phyloP scores from a whole-genome alignment of 2,329 filamentous ascomycete genomes.

The Cercospora zeae-maydis region DNA sequence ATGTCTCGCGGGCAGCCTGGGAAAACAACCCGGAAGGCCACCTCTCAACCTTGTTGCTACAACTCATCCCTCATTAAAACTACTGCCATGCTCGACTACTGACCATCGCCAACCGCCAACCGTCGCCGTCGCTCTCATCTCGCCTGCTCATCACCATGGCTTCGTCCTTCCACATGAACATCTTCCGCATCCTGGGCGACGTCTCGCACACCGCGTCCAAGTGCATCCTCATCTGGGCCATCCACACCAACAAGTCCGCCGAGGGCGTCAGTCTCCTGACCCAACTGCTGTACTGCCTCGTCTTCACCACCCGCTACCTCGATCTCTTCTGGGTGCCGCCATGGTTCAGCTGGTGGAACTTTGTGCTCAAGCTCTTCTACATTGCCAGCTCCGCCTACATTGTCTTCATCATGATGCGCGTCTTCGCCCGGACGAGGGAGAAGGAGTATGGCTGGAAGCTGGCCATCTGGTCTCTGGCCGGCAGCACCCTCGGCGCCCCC shows the following conservation, averaged over 20 bases:
- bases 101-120: not conserved
- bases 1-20: not conserved
- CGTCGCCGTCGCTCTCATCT: not conserved
- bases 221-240: slow-evolving; percentile 84
- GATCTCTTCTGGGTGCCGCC: slow-evolving; percentile 55
- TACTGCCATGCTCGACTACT: slow-evolving; percentile 3
- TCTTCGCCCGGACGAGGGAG: slow-evolving; percentile 84
- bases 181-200: slow-evolving; percentile 76
- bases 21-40: not conserved
- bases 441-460: slow-evolving; percentile 92
- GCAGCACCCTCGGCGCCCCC: slow-evolving; percentile 65
- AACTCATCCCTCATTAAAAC: not conserved
- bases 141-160: slow-evolving; percentile 5
- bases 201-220: slow-evolving; percentile 82
- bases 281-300: slow-evolving; percentile 78
- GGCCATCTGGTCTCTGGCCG: slow-evolving; percentile 64
- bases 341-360: slow-evolving; percentile 59
- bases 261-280: slow-evolving; percentile 91
- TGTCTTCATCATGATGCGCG: slow-evolving; percentile 78
- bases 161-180: slow-evolving; percentile 25
- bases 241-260: slow-evolving; percentile 81
- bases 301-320: slow-evolving; percentile 83
- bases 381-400: slow-evolving; percentile 81
- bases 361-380: slow-evolving; percentile 85
- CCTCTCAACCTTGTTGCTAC: not conserved